Evolutionary conservation across 768 basidiomycete genomes (phyloP), one percentile per base, ranked within the genome.

Genomic region (Epithele typhae): DNA sequence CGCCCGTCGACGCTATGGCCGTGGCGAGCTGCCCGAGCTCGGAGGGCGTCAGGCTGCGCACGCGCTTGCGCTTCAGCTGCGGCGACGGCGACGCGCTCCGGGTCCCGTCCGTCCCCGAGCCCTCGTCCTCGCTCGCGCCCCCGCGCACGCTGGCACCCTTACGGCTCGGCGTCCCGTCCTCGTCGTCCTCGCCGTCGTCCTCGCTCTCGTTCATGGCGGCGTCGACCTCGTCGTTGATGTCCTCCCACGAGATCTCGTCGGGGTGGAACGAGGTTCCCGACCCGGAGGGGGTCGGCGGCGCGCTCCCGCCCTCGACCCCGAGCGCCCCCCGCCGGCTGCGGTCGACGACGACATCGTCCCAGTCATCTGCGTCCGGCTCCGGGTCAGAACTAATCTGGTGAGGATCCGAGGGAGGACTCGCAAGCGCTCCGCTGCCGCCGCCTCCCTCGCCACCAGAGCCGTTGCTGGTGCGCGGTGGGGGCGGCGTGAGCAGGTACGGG

Each of bases 151-250:
- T 19, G 30, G 30, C 30, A 60, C 71, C 54, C 45, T 19, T 30
- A 44, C 41, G 51, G 30, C 59, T 58, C 46, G 33, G 43, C 24
- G 41, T 52, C 33, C 45, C 52, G 10, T 43, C 50, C 17, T 27
- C 51, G 9, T 64, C 68, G 14, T 55, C 66, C 27, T 70, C 72
- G 9, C 77, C 76, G 24, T 79, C 79, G 43, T 84, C 83, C 49
- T 86, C 82, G 52, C 82, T 82, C 70, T 88, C 86, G 52, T 82
- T 84, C 79, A 93, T 81, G 32, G 87, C 84, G 35, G 84, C 91
- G 51, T 92, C 89, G 27, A 93, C 84, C 59, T 94, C 93, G 49
- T 85, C 79, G 59, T 89, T 87, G 55, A 90, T 84, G 55, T 82
- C 84, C 55, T 82, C 79, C 85, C 90, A 92, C 61, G 91, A 76